Conservation (phyloP, 306 rosid species). For the Sophora flavescens region DNA sequence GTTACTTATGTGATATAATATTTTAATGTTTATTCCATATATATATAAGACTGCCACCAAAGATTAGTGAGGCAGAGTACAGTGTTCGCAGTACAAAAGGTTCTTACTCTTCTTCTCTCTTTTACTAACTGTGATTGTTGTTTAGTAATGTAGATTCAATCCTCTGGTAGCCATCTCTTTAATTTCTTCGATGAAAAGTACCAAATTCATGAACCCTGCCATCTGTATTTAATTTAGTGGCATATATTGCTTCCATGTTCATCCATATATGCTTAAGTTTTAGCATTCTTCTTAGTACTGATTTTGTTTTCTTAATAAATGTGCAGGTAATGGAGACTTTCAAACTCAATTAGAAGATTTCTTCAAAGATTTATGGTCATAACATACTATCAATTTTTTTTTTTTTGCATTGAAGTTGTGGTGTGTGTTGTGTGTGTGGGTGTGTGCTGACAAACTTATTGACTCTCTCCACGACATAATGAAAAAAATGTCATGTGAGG, state of each 20-base stretch:
- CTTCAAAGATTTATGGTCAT: conserved; percentile 7
- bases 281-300: neutral
- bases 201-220: neutral
- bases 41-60: conserved; percentile 14
- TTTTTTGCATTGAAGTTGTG: neutral
- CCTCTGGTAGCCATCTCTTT: neutral
- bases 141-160: neutral
- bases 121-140: neutral
- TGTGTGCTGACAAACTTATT: neutral
- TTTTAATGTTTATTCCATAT: conserved; percentile 1
- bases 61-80: conserved; percentile 13
- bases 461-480: neutral
- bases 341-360: neutral
- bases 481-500: neutral
- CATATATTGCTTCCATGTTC: neutral
- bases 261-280: conserved; percentile 8
- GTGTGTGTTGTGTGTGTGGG: neutral
- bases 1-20: neutral
- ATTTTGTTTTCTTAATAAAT: neutral
- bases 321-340: conserved; percentile 21
- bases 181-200: neutral
- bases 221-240: neutral
- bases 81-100: conserved; percentile 29
- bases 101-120: neutral
- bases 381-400: neutral